Conservation (phyloP, 75 land plant genomes). For the Sequoia sempervirens region DNA sequence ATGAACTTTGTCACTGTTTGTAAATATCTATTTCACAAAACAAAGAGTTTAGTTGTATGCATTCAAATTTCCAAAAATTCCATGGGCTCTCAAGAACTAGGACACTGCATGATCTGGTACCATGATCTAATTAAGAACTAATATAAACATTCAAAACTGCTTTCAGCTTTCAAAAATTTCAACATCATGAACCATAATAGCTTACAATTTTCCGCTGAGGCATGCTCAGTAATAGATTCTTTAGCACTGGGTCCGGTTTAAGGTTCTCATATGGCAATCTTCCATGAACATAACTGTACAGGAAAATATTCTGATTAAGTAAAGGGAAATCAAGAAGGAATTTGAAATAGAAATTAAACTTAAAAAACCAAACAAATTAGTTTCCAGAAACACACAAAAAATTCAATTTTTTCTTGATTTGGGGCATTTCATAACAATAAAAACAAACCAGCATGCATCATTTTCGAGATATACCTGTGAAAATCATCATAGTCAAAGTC, state of each 20-base stretch:
- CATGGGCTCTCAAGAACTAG: not conserved
- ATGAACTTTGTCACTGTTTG: conserved; percentile 70
- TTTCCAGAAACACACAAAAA: not conserved
- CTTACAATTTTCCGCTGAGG: conserved; percentile 74
- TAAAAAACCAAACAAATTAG: not conserved
- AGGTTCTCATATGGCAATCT: conserved; percentile 75
- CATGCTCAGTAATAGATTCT: conserved; percentile 51
- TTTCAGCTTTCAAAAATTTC: not conserved
- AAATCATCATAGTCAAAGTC: conserved; percentile 82
- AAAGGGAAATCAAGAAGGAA: not conserved
- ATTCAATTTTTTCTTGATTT: not conserved
- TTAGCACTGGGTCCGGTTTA: conserved; percentile 72
- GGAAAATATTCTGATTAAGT: not conserved
- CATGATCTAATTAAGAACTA: not conserved
- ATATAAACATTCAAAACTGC: not conserved
- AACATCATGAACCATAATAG: not conserved
- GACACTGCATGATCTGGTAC: not conserved
- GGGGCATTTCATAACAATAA: not conserved
- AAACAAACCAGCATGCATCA: not conserved
- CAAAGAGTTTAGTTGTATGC: not conserved
- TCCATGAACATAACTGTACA: conserved; percentile 69
- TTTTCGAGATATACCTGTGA: conserved; percentile 44
- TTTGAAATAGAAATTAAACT: not conserved
- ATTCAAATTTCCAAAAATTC: not conserved
- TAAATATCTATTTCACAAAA: conserved; percentile 54